Base-by-base conservation (phyloP, 352 stramenopile species). In the Globisporangium yorkense region DNA sequence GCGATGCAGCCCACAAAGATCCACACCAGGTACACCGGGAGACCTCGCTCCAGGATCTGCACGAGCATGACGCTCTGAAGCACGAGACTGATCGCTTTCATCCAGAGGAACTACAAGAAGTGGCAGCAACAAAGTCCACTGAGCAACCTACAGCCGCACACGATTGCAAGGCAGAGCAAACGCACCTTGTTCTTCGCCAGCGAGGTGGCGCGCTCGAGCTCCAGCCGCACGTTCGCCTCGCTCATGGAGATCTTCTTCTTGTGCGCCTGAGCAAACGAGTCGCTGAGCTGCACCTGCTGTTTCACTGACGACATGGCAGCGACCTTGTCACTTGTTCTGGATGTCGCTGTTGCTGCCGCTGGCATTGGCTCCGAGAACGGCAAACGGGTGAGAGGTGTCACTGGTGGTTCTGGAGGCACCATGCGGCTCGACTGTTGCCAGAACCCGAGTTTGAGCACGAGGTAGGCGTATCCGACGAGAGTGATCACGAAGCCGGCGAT, bases 381-480 rank as follows among this genome's bases (percentile, higher is more conserved):
- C 20, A 31, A 7, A 13, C 33, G 33, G 33, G 8, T 9, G 33
- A 39, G 33, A 3, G 33, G 33, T 9, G 33, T 39, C 33, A 2
- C 16, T 12, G 47, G 47, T 27, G 47, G 47, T 13, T 39, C 33
- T 20, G 49, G 8, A 7, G 49, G 29, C 10, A 31, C 24, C 54
- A 56, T 51, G 35, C 56, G 56, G 20, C 56, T 61, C 29, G 47
- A 61, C 10, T 56, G 56, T 39, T 61, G 56, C 56, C 56, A 56
- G 18, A 61, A 44, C 13, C 39, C 21, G 27, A 61, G 56, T 21
- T 63, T 57, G 57, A 57, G 50, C 29, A 51, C 29, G 31, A 63
- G 43, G 40, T 47, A 57, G 13, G 52, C 43, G 21, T 63, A 63
- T 12, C 40, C 57, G 21, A 29, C 15, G 33, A 63, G 41, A 8